A percentile compares a stretch with the other conserved stretches of the same genome.
These are phyloP conservation scores for Penicillium sp. DNA, from an alignment of 2,329 filamentous ascomycete genomes.

Conservation along the genomic window DNA sequence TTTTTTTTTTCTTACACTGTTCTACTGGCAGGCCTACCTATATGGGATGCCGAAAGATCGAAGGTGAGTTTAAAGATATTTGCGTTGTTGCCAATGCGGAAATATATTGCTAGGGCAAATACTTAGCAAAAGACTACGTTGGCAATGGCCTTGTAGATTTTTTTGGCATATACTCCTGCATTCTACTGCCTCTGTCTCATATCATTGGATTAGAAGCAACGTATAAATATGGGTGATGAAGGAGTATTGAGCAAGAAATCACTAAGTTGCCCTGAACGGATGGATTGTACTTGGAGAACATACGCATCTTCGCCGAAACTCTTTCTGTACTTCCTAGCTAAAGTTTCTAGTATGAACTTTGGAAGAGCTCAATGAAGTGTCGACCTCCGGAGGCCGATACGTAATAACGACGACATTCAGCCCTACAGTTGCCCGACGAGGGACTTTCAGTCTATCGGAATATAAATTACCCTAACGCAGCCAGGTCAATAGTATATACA, in stretches of 20 bases:
- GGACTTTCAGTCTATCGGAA: background rate
- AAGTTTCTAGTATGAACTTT: background rate
- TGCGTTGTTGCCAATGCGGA: background rate
- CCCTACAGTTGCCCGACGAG: background rate
- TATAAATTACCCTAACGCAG: background rate
- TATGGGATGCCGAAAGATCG: background rate
- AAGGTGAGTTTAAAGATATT: background rate
- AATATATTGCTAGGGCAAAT: background rate
- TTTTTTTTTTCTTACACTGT: background rate
- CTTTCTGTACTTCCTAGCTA: background rate
- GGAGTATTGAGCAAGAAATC: background rate
- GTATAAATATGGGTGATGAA: background rate
- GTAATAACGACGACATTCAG: background rate
- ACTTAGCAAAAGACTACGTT: background rate
- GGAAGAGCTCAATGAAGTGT: background rate
- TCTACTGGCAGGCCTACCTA: background rate
- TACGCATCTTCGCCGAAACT: background rate
- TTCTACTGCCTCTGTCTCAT: background rate
- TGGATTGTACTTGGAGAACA: background rate
- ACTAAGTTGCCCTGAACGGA: background rate
- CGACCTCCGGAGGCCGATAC: background rate
- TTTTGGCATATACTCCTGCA: background rate
- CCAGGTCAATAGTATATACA: background rate
- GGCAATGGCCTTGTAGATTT: background rate
- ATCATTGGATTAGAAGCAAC: background rate